Evolutionary conservation across 345 rosid species (phyloP), one percentile per base, ranked within the genome.

Genomic region (Hevea brasiliensis): DNA sequence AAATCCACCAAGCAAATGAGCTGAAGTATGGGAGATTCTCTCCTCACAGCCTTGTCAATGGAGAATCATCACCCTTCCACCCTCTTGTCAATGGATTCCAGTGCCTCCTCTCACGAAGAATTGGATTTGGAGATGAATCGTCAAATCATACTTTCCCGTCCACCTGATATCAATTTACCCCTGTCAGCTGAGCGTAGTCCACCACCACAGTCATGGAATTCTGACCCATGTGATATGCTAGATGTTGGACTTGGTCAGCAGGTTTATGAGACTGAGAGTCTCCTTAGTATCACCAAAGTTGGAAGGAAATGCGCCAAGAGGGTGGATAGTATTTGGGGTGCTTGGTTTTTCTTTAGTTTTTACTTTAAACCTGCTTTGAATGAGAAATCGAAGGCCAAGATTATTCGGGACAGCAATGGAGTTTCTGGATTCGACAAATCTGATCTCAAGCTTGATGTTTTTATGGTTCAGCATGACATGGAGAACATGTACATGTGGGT

Each of bases 401-500:
- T 76, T 62, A 20, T 63, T 18, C 42, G 58, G 37, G 79, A 76
- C 57, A 70, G 71, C 48, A 76, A 70, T 44, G 79, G 71, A 61
- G 59, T 76, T 55, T 76, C 74, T 26, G 71, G 79, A 17, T 76
- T 69, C 13, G 79, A 74, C 40, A 77, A 67, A 41, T 65, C 80
- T 15, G 76, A 77, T 67, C 76, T 77, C 26, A 58, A 77, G 44
- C 76, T 72, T 26, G 80, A 72, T 24, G 54, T 68, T 20, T 77
- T 77, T 54, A 56, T 77, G 67, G 80, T 77, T 41, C 80, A 77
- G 55, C 80, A 77, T 60, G 80, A 77, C 65, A 77, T 77, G 76
- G 80, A 77, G 68, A 77, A 76, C 61, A 54, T 76, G 59, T 76
- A 76, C 71, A 76, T 76, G 80, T 77, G 80, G 72, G 76, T 66